Base-by-base conservation (phyloP, 371 early-diverging fungal species). In the Circinella umbellata region DNA sequence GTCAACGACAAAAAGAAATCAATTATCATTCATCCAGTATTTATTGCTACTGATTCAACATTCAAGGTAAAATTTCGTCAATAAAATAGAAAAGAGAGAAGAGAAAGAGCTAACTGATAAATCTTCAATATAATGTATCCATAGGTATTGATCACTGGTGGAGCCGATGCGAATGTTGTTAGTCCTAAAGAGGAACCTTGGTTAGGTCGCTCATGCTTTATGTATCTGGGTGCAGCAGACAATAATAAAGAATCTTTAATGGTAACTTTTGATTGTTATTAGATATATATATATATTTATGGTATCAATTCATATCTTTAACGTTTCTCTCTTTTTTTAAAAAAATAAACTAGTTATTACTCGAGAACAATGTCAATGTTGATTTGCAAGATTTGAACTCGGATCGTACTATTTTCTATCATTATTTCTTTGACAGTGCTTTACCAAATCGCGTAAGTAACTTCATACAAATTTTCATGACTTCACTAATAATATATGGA, bases 331-430 rank as follows among this genome's bases (percentile, higher is more conserved):
- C 51, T 47, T 9, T 36, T 39, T 68, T 49, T 42, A 1, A 42
- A 1, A 42, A 42, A 42, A 10, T 39, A 27, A 17, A 51, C 59
- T 73, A 84, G 82, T 11, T 76, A 1, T 57, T 88, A 39, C 64
- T 87, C 1, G 57, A 77, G 0, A 38, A 77, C 38, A 70, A 73
- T 1, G 76, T 83, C 4, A 78, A 86, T 60, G 60, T 88, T 15
- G 36, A 64, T n/a, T 53, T 64, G 10, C 18, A n/a, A 3, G 84
- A 86, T 63, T 63, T 70, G 4, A 61, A 66, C 3, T 65, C 69
- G 5, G 39, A 64, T 0, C 79, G 86, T 13, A 74, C 79, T 4
- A 72, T 82, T 7, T 87, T 88, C 62, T 86, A 90, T 57, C 63
- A 71, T 18, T 76, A 73, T 42, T 70, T 81, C 20, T 81, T 85